Evolutionary conservation across 2,329 filamentous ascomycete species (phyloP), one percentile per base, ranked within the genome.

Genomic region (Chaetomiaceae sp.): DNA sequence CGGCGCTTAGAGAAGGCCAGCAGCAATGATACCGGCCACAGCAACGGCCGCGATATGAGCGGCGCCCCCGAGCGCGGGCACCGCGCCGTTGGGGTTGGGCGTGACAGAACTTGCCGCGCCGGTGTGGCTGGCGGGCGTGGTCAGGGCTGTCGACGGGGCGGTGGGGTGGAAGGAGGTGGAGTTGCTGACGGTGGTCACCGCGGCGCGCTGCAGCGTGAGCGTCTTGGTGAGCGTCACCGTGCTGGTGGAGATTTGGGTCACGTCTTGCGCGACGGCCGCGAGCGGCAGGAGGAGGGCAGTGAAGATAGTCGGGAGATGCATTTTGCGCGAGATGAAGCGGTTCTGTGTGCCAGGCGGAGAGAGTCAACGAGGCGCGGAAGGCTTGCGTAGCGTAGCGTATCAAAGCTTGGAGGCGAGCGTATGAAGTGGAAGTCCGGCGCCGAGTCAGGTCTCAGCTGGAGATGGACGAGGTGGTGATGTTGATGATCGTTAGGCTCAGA

Each of bases 261-360:
- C 57, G 27, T 61, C 63, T 42, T 68, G 60, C 30, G 75, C 75
- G 42, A 75, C 57, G 49, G 74, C 77, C 58, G 79, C 61, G 43
- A 76, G 67, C 57, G 78, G 76, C 60, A 81, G 68, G 52, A 74
- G 60, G 51, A 68, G 61, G 50, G 71, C 70, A 50, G 74, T 61
- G 58, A 73, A 48, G 50, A 79, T 57, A 24, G 70, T 62, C 38
- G 65, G 62, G 56, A 74, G 55, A 51, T 68, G 69, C 70, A 74
- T 74, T 48, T 38, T 50, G 32, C 12, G 10, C 22, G 24, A 26
- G 17, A 14, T 15, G 27, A 42, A 24, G 27, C 22, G 22, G 34
- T 18, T 34, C 44, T 42, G 30, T 20, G 17, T 22, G 8, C 4
- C 29, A n/a, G 29, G 29, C 7, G 14, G 7, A 12, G 9, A 4